Evolutionary conservation across 495 filamentous ascomycete species (phyloP), one percentile per base, ranked within the genome.

Genomic region (Cercophora samala): DNA sequence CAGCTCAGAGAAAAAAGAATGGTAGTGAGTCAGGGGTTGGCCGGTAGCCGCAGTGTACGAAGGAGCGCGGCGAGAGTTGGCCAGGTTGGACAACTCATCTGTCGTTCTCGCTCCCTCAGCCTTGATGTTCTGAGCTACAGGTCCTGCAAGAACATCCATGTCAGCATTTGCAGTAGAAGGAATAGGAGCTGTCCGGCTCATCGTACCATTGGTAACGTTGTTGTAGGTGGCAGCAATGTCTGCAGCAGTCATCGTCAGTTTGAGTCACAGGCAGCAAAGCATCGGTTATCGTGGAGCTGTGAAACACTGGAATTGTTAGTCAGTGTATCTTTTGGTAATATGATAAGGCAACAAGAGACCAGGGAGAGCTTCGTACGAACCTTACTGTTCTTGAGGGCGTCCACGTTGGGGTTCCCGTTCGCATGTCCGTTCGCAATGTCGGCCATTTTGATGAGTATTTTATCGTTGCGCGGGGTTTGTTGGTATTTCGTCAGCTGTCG

Each of bases 1-100:
- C 63, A 99, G 85, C 77, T 91, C 91, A 73, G 91, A 91, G 82
- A 98, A 93, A 81, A 97, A 87, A 42, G 93, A 97, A 81, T 98
- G 95, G 79, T 97, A 99, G 80, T 93, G 90, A 60, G 93, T 97
- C 80, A 98, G 79, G 25, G 90, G 90, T 76, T 97, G 93, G 71
- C 92, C 93, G 73, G 88, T 96, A 69, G 87, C 88, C 71, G 92
- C 87, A 51, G 85, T 85, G 66, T 88, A 82, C 42, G 85, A 78
- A 54, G 92, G 91, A 60, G 87, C 87, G 63, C 85, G 83, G 67
- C 89, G 89, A 64, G 90, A 72, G 68, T 86, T 85, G 71, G 90
- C 89, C 63, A 97, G 82, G 72, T 91, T 90, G 74, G 83, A 85
- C 70, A 96, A 84, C 81, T 96, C 92, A 69, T 81, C 78, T 62